Evolutionary conservation across 2,329 filamentous ascomycete species (phyloP).

Genomic region (Rugonectria rugulosa): DNA sequence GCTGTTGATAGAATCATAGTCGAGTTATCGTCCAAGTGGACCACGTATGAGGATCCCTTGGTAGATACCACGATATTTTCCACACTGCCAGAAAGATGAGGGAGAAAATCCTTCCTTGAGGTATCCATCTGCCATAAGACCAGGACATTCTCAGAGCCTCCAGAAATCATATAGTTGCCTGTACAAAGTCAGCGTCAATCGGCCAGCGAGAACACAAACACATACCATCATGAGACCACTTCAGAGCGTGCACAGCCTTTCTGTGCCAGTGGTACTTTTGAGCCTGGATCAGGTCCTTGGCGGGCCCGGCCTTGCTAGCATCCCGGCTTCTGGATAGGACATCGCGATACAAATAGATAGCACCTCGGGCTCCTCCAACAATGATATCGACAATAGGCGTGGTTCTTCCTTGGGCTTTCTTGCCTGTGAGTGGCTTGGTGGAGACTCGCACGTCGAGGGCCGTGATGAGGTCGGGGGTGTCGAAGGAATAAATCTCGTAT

Average conservation of each 20-base stretch:
- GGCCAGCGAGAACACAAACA: neutral
- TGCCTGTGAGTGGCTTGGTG: conserved; percentile 27
- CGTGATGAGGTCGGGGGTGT: conserved; percentile 69
- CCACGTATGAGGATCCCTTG: conserved; percentile 78
- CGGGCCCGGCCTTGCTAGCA: conserved; percentile 47
- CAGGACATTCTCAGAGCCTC: conserved; percentile 87
- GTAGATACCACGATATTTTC: conserved; percentile 86
- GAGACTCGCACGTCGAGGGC: conserved; percentile 69
- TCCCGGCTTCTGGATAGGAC: conserved; percentile 66
- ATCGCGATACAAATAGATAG: conserved; percentile 84
- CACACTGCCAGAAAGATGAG: conserved; percentile 87
- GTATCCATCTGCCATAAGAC: conserved; percentile 96
- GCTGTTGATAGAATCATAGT: conserved; percentile 89
- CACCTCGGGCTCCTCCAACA: conserved; percentile 78
- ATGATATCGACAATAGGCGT: conserved; percentile 71
- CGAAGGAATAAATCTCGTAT: conserved; percentile 66
- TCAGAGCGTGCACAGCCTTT: conserved; percentile 80
- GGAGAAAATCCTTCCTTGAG: conserved; percentile 80
- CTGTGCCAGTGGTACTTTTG: conserved; percentile 92
- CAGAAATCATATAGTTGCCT: conserved; percentile 95
- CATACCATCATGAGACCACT: conserved; percentile 90
- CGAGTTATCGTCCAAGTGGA: conserved; percentile 92
- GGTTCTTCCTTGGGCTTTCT: conserved; percentile 37
- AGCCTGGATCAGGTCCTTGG: conserved; percentile 60
- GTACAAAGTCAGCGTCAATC: conserved; percentile 40